Conservation (phyloP, 1,139 yeast species). For the Debaryomyces fabryi region DNA sequence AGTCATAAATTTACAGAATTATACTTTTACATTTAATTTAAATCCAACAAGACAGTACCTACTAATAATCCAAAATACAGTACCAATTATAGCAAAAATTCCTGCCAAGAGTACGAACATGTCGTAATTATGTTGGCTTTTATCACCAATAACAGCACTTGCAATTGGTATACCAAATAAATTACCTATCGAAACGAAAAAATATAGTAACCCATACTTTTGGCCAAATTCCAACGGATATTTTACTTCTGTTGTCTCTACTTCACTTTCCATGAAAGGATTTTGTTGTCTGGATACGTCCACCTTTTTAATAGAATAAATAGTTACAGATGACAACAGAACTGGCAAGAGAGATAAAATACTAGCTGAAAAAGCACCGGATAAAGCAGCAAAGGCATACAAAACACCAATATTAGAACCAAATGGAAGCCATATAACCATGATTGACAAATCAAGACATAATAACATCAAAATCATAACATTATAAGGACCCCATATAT, state of each 20-base stretch:
- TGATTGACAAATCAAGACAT: constrained; percentile 42
- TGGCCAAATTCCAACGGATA: constrained; percentile 44
- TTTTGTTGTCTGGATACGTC: background rate
- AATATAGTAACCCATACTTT: constrained; percentile 50
- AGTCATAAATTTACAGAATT: constrained; percentile 3
- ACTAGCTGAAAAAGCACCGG: constrained; percentile 53
- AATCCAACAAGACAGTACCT: constrained; percentile 25
- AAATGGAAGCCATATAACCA: constrained; percentile 58
- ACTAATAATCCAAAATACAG: constrained; percentile 23
- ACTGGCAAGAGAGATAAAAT: constrained; percentile 35
- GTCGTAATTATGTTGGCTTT: constrained; percentile 24
- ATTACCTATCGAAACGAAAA: constrained; percentile 45
- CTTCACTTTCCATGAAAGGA: constrained; percentile 2
- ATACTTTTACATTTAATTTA: constrained; percentile 25
- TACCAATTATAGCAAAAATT: constrained; percentile 23
- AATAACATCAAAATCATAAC: constrained; percentile 47
- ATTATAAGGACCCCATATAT: constrained; percentile 58
- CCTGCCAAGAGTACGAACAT: constrained; percentile 30
- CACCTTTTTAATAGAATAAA: constrained; percentile 4
- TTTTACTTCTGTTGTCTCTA: background rate
- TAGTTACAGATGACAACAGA: constrained; percentile 46
- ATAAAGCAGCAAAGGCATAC: constrained; percentile 49
- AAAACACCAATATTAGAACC: constrained; percentile 45
- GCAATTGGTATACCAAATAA: constrained; percentile 53
- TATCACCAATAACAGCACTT: constrained; percentile 50